Percentiles rank a stretch among this genome's conserved stretches.
These are phyloP conservation scores for Candida manassasensis DNA, from an alignment of 805 yeast species.

Conservation along the genomic window DNA sequence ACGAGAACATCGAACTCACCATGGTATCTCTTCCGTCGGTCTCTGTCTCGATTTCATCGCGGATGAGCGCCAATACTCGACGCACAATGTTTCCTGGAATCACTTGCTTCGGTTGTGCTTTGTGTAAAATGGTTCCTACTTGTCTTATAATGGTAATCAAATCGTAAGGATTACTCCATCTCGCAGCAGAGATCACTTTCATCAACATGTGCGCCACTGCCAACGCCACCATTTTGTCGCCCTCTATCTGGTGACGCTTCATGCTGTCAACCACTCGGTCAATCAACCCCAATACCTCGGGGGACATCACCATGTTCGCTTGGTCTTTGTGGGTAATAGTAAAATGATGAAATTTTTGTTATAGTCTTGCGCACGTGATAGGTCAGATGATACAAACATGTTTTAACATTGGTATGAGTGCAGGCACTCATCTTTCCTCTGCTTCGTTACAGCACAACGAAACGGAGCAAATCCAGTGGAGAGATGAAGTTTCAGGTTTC, in stretches of 20 bases:
- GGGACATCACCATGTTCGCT: constrained; percentile 17
- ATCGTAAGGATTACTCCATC: constrained; percentile 79
- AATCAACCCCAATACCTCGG: constrained; percentile 31
- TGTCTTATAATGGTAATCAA: constrained; percentile 66
- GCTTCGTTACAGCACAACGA: too few species aligned
- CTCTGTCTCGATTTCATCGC: constrained; percentile 75
- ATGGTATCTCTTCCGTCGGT: constrained; percentile 42
- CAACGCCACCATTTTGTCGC: constrained; percentile 77
- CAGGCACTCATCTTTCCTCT: too few species aligned
- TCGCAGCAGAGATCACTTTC: constrained; percentile 81
- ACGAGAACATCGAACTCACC: constrained; percentile 81
- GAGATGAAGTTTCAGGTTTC: too few species aligned
- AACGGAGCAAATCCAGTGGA: too few species aligned
- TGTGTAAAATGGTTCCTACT: constrained; percentile 64
- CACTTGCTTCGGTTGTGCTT: constrained; percentile 86
- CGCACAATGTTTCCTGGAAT: constrained; percentile 88
- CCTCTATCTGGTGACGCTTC: constrained; percentile 79
- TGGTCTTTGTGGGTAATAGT: too few species aligned
- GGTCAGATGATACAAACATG: too few species aligned
- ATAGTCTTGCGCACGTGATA: too few species aligned
- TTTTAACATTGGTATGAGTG: too few species aligned
- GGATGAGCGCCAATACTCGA: constrained; percentile 76
- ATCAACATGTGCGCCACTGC: constrained; percentile 83
- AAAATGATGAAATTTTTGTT: too few species aligned
- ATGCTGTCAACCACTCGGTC: constrained; percentile 46